These are phyloP conservation scores for Annulohypoxylon truncatum DNA, from an alignment of 2,329 filamentous ascomycete genomes.

Conservation along the genomic window DNA sequence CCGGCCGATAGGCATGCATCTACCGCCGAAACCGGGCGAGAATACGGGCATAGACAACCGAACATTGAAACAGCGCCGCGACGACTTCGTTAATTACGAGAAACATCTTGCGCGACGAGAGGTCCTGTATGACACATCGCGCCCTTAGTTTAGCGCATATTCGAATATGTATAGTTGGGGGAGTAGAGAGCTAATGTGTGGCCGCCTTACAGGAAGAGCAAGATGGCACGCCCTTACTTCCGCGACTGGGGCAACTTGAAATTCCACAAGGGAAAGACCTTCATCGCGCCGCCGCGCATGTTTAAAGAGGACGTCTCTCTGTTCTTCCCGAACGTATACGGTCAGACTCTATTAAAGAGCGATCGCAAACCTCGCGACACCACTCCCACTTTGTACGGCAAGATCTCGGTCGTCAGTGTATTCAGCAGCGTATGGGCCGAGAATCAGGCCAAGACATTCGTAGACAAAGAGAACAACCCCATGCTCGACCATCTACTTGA, in stretches of 20 bases:
- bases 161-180: not conserved
- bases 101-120: conserved; percentile 83
- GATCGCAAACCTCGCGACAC: conserved; percentile 71
- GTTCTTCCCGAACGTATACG: conserved; percentile 93
- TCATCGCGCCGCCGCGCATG: conserved; percentile 83
- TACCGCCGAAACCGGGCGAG: conserved; percentile 79
- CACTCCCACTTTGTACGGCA: conserved; percentile 78
- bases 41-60: conserved; percentile 83
- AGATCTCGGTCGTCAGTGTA: conserved; percentile 81
- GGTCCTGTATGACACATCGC: conserved; percentile 68
- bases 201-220: conserved; percentile 67
- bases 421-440: conserved; percentile 90
- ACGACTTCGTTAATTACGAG: conserved; percentile 86
- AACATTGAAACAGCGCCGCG: conserved; percentile 73
- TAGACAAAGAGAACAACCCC: conserved; percentile 73
- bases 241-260: conserved; percentile 91
- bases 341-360: conserved; percentile 76
- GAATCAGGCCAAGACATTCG: conserved; percentile 80
- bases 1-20: conserved; percentile 83
- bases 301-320: conserved; percentile 86
- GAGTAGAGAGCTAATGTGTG: conserved; percentile 5
- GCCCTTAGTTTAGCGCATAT: not conserved
- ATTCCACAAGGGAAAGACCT: conserved; percentile 89
- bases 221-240: conserved; percentile 90
- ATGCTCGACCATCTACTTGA: conserved; percentile 73